phyloP scores from a whole-genome alignment of 2,329 filamentous ascomycete genomes.

The Alternaria gaisen region DNA sequence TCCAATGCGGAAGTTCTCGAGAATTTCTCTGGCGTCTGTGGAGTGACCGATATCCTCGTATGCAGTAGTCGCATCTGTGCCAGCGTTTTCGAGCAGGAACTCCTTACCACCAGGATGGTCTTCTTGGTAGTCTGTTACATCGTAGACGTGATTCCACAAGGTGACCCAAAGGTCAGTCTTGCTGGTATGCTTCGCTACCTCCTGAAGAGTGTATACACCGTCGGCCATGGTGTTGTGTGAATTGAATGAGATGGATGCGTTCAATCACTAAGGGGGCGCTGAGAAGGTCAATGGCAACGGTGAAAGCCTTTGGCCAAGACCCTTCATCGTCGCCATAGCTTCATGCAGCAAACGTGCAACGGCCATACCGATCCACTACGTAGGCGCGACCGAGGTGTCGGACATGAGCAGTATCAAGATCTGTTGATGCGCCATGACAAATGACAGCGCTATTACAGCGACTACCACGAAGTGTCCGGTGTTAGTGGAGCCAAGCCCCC shows the following conservation, averaged over 20 bases:
- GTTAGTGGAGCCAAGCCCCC: conserved; percentile 6
- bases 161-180: conserved; percentile 64
- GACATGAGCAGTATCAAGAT: conserved; percentile 4
- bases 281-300: background rate
- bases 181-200: conserved; percentile 60
- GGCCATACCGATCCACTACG: conserved; percentile 8
- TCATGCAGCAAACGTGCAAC: conserved; percentile 4
- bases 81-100: conserved; percentile 53
- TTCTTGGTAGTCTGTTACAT: conserved; percentile 65
- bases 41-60: conserved; percentile 59
- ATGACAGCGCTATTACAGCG: conserved; percentile 9
- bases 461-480: background rate
- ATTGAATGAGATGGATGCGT: background rate
- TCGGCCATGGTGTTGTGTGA: conserved; percentile 16
- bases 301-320: conserved; percentile 1
- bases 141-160: conserved; percentile 60
- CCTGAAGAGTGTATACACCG: conserved; percentile 22
- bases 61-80: conserved; percentile 55
- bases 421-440: conserved; percentile 9
- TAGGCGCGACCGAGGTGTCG: conserved; percentile 7
- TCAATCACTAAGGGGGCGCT: background rate
- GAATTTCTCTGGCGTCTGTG: conserved; percentile 56
- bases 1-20: conserved; percentile 50
- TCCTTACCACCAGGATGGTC: conserved; percentile 64
- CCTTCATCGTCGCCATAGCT: conserved; percentile 2